Conservation (phyloP, 148 eudicot species). For the Camellia sinensis region DNA sequence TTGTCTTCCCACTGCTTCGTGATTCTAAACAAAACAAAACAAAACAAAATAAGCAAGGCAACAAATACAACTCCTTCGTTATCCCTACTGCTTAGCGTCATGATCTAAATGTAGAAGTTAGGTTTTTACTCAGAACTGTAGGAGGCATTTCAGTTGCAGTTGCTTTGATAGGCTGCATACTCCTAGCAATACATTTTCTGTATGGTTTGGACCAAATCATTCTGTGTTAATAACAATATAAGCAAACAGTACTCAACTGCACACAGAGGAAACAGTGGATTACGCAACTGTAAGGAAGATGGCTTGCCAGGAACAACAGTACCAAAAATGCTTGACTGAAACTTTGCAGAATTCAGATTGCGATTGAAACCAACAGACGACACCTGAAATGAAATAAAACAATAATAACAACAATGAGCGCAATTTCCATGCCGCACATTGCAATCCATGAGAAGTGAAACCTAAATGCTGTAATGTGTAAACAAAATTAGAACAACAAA, state of each 20-base stretch:
- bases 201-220: background rate
- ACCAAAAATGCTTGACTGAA: conserved; percentile 44
- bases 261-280: conserved; percentile 5
- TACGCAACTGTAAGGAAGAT: conserved; percentile 57
- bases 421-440: background rate
- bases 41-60: conserved; percentile 12
- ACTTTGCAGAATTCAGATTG: conserved; percentile 39
- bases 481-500: background rate
- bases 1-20: conserved; percentile 62
- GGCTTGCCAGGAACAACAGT: conserved; percentile 36
- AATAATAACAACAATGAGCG: background rate
- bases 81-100: background rate
- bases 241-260: background rate
- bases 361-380: conserved; percentile 32
- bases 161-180: conserved; percentile 66
- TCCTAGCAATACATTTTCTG: conserved; percentile 43
- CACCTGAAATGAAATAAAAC: conserved; percentile 35
- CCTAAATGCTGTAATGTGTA: background rate
- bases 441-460: background rate
- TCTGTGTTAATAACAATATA: background rate
- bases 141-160: conserved; percentile 76
- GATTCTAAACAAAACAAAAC: conserved; percentile 38
- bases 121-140: conserved; percentile 51
- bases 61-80: background rate
- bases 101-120: conserved; percentile 1